Conservation (phyloP, 352 stramenopile species). For the Phytophthora palmivora region DNA sequence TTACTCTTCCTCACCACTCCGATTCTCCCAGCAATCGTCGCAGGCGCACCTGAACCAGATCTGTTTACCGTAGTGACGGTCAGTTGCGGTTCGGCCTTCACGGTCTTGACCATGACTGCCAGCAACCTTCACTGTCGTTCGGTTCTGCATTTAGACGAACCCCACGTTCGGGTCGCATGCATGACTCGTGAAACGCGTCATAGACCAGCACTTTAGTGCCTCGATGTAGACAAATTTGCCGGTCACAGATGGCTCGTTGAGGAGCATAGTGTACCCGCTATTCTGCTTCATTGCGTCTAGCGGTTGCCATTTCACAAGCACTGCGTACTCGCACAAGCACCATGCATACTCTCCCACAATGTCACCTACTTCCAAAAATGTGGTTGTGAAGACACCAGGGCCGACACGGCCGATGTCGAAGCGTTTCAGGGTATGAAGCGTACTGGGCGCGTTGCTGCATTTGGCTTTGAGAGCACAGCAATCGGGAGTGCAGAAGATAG, state of each 20-base stretch:
- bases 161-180: constrained; percentile 1
- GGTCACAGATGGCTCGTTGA: not conserved
- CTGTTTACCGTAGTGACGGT: constrained; percentile 11
- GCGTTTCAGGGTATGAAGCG: not conserved
- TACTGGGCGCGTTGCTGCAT: constrained; percentile 4
- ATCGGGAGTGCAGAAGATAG: constrained; percentile 2
- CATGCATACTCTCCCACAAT: constrained; percentile 6
- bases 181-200: not conserved
- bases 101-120: not conserved
- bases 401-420: constrained; percentile 2
- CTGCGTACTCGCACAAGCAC: too few relatives aligned
- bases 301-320: not conserved
- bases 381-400: constrained; percentile 6
- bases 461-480: not conserved
- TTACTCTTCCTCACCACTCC: not conserved
- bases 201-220: constrained; percentile 4
- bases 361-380: constrained; percentile 7
- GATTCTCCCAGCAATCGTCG: not conserved
- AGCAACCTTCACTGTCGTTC: not conserved
- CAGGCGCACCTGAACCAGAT: not conserved
- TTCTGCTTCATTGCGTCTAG: not conserved
- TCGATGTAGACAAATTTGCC: too few relatives aligned
- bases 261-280: constrained; percentile 4
- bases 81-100: not conserved
- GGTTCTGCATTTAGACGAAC: constrained; percentile 5